phyloP scores from a whole-genome alignment of 1,139 yeast genomes.

The Pneumocystis oryctolagi region DNA sequence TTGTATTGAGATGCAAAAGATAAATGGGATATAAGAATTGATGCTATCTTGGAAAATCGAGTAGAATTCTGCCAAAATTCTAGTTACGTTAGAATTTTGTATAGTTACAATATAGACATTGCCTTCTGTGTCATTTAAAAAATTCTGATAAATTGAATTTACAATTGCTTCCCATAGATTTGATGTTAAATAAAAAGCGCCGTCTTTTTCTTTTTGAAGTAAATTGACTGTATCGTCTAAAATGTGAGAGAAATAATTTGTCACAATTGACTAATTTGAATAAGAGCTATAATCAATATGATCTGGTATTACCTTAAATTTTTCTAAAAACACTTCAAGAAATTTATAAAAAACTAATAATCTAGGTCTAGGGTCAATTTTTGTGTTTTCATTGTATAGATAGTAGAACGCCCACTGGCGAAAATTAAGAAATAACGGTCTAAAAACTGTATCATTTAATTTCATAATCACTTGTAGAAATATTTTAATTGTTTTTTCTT shows the following conservation, averaged over 20 bases:
- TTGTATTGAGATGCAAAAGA: slow-evolving; percentile 15
- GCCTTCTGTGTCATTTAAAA: slow-evolving; percentile 10
- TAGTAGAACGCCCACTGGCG: slow-evolving; percentile 91
- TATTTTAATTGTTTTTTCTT: slow-evolving; percentile 44
- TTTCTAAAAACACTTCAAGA: slow-evolving; percentile 69
- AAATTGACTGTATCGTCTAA: slow-evolving; percentile 53
- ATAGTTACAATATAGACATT: slow-evolving; percentile 31
- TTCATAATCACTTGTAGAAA: slow-evolving; percentile 73
- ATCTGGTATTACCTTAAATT: slow-evolving; percentile 25
- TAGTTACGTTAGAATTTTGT: slow-evolving; percentile 71
- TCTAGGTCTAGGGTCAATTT: slow-evolving; percentile 39
- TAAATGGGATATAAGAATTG: slow-evolving; percentile 51
- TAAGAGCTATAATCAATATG: neutral
- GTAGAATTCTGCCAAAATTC: slow-evolving; percentile 88
- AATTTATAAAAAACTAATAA: slow-evolving; percentile 69
- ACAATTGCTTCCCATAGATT: slow-evolving; percentile 18
- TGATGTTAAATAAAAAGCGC: neutral
- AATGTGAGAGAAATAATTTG: slow-evolving; percentile 73
- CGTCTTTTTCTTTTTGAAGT: slow-evolving; percentile 26
- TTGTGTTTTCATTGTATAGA: slow-evolving; percentile 36
- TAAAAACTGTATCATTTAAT: slow-evolving; percentile 79
- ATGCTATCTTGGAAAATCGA: slow-evolving; percentile 59
- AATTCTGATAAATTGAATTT: slow-evolving; percentile 6
- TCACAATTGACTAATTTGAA: slow-evolving; percentile 53
- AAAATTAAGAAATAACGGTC: slow-evolving; percentile 76